phyloP scores from a whole-genome alignment of 352 stramenopile species.

The Poterioochromonas sp. region DNA sequence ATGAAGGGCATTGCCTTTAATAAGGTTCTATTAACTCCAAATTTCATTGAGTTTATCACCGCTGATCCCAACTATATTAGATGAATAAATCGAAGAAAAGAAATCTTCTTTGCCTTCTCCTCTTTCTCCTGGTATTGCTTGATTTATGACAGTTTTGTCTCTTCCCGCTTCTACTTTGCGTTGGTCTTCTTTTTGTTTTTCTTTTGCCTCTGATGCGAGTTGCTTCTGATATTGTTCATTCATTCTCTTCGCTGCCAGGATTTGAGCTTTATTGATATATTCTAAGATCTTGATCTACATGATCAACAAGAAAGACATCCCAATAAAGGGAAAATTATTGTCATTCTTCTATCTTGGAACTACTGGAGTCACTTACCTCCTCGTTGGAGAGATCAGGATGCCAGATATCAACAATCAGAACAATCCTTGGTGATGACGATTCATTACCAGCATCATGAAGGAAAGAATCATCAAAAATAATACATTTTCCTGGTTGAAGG shows the following conservation, averaged over 20 bases:
- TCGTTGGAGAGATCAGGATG: slow-evolving; percentile 9
- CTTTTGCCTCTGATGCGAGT: too few relatives aligned
- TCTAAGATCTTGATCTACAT: slow-evolving; percentile 14
- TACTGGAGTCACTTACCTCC: neutral
- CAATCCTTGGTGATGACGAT: neutral
- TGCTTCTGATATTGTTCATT: too few relatives aligned
- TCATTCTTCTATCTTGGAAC: neutral
- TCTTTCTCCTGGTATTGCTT: too few relatives aligned
- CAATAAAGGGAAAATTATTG: neutral
- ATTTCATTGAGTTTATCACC: too few relatives aligned
- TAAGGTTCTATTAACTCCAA: too few relatives aligned
- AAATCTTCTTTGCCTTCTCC: too few relatives aligned
- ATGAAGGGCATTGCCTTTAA: too few relatives aligned
- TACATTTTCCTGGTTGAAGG: neutral
- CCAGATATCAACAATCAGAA: slow-evolving; percentile 27
- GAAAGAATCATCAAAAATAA: slow-evolving; percentile 33
- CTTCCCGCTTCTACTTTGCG: too few relatives aligned
- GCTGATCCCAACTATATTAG: too few relatives aligned
- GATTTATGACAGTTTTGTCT: too few relatives aligned
- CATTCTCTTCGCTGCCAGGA: neutral
- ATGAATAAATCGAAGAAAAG: too few relatives aligned
- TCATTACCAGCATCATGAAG: neutral
- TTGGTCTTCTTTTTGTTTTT: too few relatives aligned
- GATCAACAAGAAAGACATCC: neutral
- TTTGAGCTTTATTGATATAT: slow-evolving; percentile 15